These are phyloP conservation scores for Malus hybrid DNA, from an alignment of 331 rosid species.

Conservation along the genomic window DNA sequence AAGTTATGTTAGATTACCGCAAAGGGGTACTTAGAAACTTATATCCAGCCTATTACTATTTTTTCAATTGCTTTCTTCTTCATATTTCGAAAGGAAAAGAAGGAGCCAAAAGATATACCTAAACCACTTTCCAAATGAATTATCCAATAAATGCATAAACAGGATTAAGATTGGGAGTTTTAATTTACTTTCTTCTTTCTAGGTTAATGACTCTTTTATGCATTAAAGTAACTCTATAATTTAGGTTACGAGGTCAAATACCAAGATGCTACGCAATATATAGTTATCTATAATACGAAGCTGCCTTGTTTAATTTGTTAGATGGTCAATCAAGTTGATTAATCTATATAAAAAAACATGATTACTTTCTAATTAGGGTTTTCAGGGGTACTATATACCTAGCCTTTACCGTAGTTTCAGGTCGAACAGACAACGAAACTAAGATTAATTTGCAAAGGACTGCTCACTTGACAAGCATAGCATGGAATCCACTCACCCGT, in stretches of 20 bases:
- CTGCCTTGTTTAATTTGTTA: neutral
- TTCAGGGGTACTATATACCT: neutral
- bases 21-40: neutral
- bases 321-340: neutral
- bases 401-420: neutral
- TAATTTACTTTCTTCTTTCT: too few relatives aligned
- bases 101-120: neutral
- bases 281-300: neutral
- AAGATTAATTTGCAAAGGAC: constrained; percentile 20
- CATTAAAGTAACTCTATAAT: too few relatives aligned
- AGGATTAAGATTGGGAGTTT: neutral
- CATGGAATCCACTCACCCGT: constrained; percentile 33
- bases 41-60: neutral
- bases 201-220: too few relatives aligned
- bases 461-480: constrained; percentile 30
- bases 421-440: constrained; percentile 54
- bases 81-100: neutral
- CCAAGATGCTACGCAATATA: neutral
- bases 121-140: neutral
- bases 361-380: neutral
- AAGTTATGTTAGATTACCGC: neutral
- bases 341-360: neutral
- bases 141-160: neutral
- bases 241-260: neutral
- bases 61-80: neutral